These are phyloP conservation scores for Naganishia friedmannii DNA, from an alignment of 768 basidiomycete genomes.

Conservation along the genomic window DNA sequence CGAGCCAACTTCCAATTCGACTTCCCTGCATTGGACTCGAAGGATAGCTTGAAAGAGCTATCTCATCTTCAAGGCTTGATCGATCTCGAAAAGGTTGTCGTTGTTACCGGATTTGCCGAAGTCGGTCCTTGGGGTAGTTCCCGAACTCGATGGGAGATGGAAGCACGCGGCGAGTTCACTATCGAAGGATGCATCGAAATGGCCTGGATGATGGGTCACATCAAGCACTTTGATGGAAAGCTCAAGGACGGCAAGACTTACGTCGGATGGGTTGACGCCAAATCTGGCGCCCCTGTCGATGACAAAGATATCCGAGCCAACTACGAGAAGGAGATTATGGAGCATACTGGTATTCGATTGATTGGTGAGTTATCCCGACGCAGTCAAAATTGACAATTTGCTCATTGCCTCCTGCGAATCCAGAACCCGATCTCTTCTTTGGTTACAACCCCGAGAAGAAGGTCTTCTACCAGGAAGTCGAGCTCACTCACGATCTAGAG, in stretches of 20 bases:
- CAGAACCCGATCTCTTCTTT: conserved; percentile 95
- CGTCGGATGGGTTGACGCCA: conserved; percentile 97
- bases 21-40: conserved; percentile 76
- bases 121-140: conserved; percentile 98
- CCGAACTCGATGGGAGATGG: conserved; percentile 99
- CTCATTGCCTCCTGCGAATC: conserved; percentile 11
- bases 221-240: conserved; percentile 98
- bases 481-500: conserved; percentile 93
- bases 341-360: conserved; percentile 85
- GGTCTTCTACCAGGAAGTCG: conserved; percentile 93
- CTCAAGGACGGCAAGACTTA: conserved; percentile 86
- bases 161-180: conserved; percentile 92
- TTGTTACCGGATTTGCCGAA: conserved; percentile 94
- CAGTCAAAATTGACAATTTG: conserved; percentile 7
- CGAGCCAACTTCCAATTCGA: conserved; percentile 97
- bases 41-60: conserved; percentile 69
- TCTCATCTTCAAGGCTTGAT: conserved; percentile 78
- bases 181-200: conserved; percentile 98
- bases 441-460: conserved; percentile 98
- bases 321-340: conserved; percentile 90
- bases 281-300: conserved; percentile 87
- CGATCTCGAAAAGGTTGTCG: conserved; percentile 92
- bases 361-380: conserved; percentile 66
- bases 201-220: conserved; percentile 99
- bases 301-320: conserved; percentile 93